Evolutionary conservation across 352 stramenopile genomes (phyloP).

Genomic region (Phytophthora multivora): DNA sequence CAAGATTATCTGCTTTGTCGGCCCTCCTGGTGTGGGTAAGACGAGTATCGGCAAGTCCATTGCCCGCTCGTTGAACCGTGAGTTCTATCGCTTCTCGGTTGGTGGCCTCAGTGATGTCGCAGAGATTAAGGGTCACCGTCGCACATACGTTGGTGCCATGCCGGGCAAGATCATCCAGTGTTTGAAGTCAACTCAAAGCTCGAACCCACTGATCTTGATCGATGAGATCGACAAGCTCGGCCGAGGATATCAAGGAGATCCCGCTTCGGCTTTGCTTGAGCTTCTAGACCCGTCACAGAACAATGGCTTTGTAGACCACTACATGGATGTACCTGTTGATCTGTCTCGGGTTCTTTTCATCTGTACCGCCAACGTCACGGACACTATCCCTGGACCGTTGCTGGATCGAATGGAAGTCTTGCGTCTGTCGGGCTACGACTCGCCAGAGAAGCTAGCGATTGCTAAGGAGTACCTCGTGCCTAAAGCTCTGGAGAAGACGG

Average conservation of each 20-base stretch:
- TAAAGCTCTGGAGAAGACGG: constrained; percentile 94
- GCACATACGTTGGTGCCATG: constrained; percentile 99
- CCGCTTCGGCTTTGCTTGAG: constrained; percentile 96
- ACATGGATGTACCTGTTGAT: constrained; percentile 98
- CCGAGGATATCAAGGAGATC: constrained; percentile 92
- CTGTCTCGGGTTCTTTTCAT: constrained; percentile 97
- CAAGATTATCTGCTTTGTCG: constrained; percentile 98
- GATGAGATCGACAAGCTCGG: constrained; percentile 95
- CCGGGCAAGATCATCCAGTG: constrained; percentile 99
- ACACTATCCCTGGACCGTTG: constrained; percentile 96
- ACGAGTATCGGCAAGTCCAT: constrained; percentile 97
- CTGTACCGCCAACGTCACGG: constrained; percentile 94
- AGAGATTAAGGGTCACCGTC: constrained; percentile 98
- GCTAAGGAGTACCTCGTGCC: constrained; percentile 98
- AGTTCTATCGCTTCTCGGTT: constrained; percentile 99
- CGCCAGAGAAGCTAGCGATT: constrained; percentile 98
- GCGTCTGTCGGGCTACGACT: constrained; percentile 95
- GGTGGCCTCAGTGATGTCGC: constrained; percentile 96
- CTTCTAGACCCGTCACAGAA: constrained; percentile 98
- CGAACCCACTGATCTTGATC: constrained; percentile 98
- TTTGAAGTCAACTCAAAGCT: constrained; percentile 96
- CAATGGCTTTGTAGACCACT: constrained; percentile 97
- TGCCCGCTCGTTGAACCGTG: constrained; percentile 93
- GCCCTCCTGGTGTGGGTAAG: constrained; percentile 94
- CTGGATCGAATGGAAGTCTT: constrained; percentile 99